A percentile compares a stretch with the other conserved stretches of the same genome.
Evolutionary conservation across 2,329 filamentous ascomycete genomes (phyloP).

Genomic region (Coniochaeta pulveracea): DNA sequence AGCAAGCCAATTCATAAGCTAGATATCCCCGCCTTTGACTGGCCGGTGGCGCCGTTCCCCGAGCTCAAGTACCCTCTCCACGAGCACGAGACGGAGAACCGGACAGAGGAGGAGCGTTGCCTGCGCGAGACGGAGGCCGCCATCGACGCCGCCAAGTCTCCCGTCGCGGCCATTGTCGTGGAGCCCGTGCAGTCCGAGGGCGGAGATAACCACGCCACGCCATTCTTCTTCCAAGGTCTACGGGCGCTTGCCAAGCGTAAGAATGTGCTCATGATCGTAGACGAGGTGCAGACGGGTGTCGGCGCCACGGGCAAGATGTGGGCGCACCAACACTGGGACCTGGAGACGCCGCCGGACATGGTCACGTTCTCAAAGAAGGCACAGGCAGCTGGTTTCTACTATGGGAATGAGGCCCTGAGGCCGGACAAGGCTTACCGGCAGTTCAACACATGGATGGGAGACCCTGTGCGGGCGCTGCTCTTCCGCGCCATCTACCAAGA

Average conservation of each 20-base stretch:
- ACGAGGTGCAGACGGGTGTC: slow-evolving; percentile 89
- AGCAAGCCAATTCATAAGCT: slow-evolving; percentile 93
- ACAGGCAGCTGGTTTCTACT: slow-evolving; percentile 89
- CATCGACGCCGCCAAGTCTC: slow-evolving; percentile 67
- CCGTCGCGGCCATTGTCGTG: slow-evolving; percentile 71
- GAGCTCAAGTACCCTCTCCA: slow-evolving; percentile 77
- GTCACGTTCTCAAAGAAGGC: slow-evolving; percentile 95
- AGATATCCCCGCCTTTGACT: slow-evolving; percentile 90
- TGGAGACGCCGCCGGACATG: slow-evolving; percentile 73
- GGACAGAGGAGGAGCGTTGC: slow-evolving; percentile 67
- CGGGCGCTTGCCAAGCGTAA: slow-evolving; percentile 69
- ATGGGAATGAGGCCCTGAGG: slow-evolving; percentile 63
- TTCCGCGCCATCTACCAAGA: slow-evolving; percentile 81
- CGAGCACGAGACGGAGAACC: slow-evolving; percentile 68
- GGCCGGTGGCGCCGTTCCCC: slow-evolving; percentile 85
- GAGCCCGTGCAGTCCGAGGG: slow-evolving; percentile 92
- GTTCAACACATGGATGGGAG: slow-evolving; percentile 98
- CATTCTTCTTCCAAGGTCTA: slow-evolving; percentile 76
- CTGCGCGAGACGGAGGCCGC: slow-evolving; percentile 75
- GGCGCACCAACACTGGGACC: slow-evolving; percentile 92
- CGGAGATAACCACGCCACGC: slow-evolving; percentile 86
- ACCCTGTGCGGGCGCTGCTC: slow-evolving; percentile 72
- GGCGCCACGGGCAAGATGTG: slow-evolving; percentile 92
- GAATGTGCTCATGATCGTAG: slow-evolving; percentile 76
- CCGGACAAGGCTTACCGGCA: slow-evolving; percentile 92